Evolutionary conservation across 1,284 basidiomycete species (phyloP), one percentile per base, ranked within the genome.

Genomic region (Schizopora paradoxa): DNA sequence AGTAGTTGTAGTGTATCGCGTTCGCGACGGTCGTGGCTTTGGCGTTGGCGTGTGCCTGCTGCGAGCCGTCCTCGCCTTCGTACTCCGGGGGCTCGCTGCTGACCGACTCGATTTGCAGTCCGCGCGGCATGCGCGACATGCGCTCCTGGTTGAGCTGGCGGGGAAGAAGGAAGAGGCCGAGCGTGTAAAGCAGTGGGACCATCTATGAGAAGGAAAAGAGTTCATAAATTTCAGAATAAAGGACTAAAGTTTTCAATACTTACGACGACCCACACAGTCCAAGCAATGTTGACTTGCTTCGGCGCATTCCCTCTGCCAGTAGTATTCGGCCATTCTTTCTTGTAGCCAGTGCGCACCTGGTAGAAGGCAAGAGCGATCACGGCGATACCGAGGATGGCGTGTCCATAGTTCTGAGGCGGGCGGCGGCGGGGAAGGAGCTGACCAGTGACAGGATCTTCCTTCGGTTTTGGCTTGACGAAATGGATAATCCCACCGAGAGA

Each of bases 401-500:
- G 78, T 23, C 70, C 40, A 56, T 80, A 82, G 57, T 82, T 82
- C 55, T 80, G 78, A 10, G 67, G 55, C 0, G 76, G 76, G 18
- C 77, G 70, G 27, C 64, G 58, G 16, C 60, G 64, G 22, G 70
- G 66, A 16, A 16, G 26, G n/a, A 19, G 13, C 21, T 29, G 11
- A 6, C 31, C 35, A 14, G 35, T 34, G 23, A 39, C 38, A 33
- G 28, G 37, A 5, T 23, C 39, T 14, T 10, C n/a, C 25, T 38
- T 51, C 16, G 47, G 43, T 23, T 28, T 32, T n/a, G 49, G 47
- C 59, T 79, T 79, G 45, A 77, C 53, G 46, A 62, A 76, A 59
- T 87, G 84, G 45, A 82, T 76, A 47, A 79, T 52, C 3, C 70
- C 67, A 3, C 85, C 85, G 6, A 85, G 59, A 1, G 58, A 53